Percentiles rank a stretch among this genome's conserved stretches.
These are phyloP conservation scores for Pseudogymnoascus sp. DNA, from an alignment of 2,329 filamentous ascomycete species.

Conservation along the genomic window DNA sequence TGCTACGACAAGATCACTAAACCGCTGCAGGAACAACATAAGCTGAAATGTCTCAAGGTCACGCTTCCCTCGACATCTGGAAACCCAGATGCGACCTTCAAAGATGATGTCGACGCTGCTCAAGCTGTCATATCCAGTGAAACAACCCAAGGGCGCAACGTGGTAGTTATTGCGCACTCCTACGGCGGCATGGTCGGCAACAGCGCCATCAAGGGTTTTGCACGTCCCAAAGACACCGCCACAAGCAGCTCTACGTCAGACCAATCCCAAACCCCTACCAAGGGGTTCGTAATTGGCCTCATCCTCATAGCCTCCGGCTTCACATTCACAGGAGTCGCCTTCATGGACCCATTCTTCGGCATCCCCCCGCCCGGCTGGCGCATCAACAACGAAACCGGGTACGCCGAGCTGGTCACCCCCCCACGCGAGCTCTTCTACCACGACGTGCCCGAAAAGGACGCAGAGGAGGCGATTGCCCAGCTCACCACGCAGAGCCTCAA, in stretches of 20 bases:
- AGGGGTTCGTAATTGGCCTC: conserved; percentile 33
- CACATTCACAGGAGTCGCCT: conserved; percentile 27
- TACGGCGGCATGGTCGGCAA: conserved; percentile 35
- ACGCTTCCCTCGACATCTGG: conserved; percentile 30
- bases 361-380: conserved; percentile 29
- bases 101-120: conserved; percentile 33
- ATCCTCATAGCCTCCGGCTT: conserved; percentile 35
- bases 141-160: conserved; percentile 31
- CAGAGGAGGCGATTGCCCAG: conserved; percentile 33
- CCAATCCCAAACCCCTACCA: neutral
- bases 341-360: conserved; percentile 32
- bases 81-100: conserved; percentile 31
- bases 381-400: conserved; percentile 31
- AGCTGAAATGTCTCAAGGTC: conserved; percentile 28
- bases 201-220: conserved; percentile 35
- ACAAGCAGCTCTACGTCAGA: conserved; percentile 13
- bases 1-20: conserved; percentile 32
- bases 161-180: conserved; percentile 37
- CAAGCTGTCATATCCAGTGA: conserved; percentile 28
- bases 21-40: conserved; percentile 27
- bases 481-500: conserved; percentile 34
- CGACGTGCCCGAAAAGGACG: conserved; percentile 34
- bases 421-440: conserved; percentile 37
- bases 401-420: conserved; percentile 29
- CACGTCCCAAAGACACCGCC: conserved; percentile 19